These are phyloP conservation scores for Boletellus sp. DNA, from an alignment of 1,284 basidiomycete species.

Conservation along the genomic window DNA sequence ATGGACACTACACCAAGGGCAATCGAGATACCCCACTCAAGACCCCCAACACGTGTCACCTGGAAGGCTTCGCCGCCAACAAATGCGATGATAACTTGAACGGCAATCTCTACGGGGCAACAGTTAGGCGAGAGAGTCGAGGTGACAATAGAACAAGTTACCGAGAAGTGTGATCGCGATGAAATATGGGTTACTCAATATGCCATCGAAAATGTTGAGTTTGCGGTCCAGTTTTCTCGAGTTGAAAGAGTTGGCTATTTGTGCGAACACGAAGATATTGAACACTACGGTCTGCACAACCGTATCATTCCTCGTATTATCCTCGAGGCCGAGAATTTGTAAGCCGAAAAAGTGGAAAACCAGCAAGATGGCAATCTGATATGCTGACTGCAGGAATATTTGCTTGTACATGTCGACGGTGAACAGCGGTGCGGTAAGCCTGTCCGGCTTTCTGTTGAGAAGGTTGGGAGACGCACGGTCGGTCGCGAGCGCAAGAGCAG, in stretches of 20 bases:
- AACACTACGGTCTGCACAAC: constrained; percentile 87
- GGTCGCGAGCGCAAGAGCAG: constrained; percentile 93
- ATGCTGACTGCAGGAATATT: constrained; percentile 86
- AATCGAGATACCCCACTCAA: constrained; percentile 92
- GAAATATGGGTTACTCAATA: constrained; percentile 83
- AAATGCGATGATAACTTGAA: constrained; percentile 88
- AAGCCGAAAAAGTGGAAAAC: constrained; percentile 87
- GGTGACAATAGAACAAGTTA: constrained; percentile 32
- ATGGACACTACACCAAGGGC: constrained; percentile 84
- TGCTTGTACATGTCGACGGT: constrained; percentile 92
- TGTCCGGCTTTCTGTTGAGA: constrained; percentile 89
- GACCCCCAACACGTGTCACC: constrained; percentile 75
- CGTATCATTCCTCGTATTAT: constrained; percentile 41
- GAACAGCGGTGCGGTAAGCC: constrained; percentile 85
- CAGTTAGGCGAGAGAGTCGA: not conserved
- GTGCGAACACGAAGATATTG: constrained; percentile 95
- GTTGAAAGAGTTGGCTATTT: constrained; percentile 94
- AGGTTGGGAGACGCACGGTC: constrained; percentile 85
- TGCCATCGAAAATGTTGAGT: constrained; percentile 88
- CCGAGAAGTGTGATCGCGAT: constrained; percentile 83
- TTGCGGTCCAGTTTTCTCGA: constrained; percentile 82
- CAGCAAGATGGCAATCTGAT: constrained; percentile 83
- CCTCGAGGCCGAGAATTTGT: constrained; percentile 63
- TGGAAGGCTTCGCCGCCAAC: constrained; percentile 91
- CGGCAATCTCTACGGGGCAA: constrained; percentile 64